phyloP scores from a whole-genome alignment of 2,329 filamentous ascomycete species.

The Aspergillus ustus region DNA sequence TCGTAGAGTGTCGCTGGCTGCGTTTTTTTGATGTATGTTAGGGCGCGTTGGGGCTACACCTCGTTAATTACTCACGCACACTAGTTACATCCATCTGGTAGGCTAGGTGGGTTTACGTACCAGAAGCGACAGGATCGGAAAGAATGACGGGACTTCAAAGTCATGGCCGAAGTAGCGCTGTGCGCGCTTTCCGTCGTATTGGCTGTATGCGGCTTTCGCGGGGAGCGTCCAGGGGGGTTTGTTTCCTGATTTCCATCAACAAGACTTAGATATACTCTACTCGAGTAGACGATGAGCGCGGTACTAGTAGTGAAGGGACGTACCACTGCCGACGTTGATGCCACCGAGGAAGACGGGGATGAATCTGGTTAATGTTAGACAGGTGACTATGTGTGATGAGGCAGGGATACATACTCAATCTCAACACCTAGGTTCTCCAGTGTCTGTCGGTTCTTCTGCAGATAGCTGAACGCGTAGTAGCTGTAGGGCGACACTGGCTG shows the following conservation, averaged over 20 bases:
- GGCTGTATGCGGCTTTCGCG: slow-evolving; percentile 67
- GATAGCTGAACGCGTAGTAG: slow-evolving; percentile 11
- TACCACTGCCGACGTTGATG: slow-evolving; percentile 65
- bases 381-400: no score
- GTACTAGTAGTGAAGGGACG: slow-evolving; percentile 14
- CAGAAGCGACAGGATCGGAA: slow-evolving; percentile 60
- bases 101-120: no score
- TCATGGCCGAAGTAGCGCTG: slow-evolving; percentile 55
- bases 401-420: slow-evolving; percentile 62
- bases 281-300: no score
- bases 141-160: slow-evolving; percentile 53
- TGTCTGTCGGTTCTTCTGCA: slow-evolving; percentile 32
- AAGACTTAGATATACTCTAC: background rate
- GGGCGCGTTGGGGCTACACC: slow-evolving; percentile 63
- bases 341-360: slow-evolving; percentile 74
- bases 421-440: slow-evolving; percentile 64
- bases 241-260: slow-evolving; percentile 59
- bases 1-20: slow-evolving; percentile 58
- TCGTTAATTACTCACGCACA: no score
- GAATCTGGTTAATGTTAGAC: slow-evolving; percentile 55
- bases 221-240: slow-evolving; percentile 74
- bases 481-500: slow-evolving; percentile 13
- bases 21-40: slow-evolving; percentile 68
- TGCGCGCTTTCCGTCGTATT: slow-evolving; percentile 55
- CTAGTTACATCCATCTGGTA: no score